Base-by-base conservation (phyloP, 371 early-diverging fungal genomes). In the Mortierella sp. region DNA sequence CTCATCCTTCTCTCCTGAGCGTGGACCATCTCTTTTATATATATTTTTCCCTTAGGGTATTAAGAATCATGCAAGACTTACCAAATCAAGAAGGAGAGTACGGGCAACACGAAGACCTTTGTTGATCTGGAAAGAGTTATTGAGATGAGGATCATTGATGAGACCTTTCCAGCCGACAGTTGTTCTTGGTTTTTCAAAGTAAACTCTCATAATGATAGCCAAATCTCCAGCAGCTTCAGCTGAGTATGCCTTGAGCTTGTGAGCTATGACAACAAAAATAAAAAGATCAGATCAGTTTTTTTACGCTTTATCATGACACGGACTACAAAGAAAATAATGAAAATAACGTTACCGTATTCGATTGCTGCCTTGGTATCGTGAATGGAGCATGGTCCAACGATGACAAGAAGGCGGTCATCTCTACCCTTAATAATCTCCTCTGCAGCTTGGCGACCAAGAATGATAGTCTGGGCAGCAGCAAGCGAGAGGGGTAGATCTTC, bases 121-220 rank as follows among this genome's bases (percentile, higher is more conserved):
- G 87, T 97, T 97, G 86, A 97, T 96, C 66, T 93, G 85, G 88
- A 91, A 96, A 58, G 90, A 89, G 72, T 91, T 91, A 85, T 96
- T 90, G 75, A 97, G 86, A 71, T 89, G 84, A 26, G 97, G 96
- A 72, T 97, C 97, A 76, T 96, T 97, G 83, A 97, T 96, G 49
- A 96, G 84, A 54, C 96, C 97, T 82, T 96, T 96, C 97, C 97
- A 97, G 17, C 97, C 97, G 32, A 96, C 96, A 15, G 96, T 97
- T 6, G 97, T 96, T 67, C 97, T 85, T 15, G 97, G 97, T 85
- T 97, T 97, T 86, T 97, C 97, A 85, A 97, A 97, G 88, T 96
- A 97, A 49, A 93, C 93, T 54, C 97, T 86, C 96, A 97, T 96
- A 64, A 97, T 90, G 49, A 97, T 93, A 26, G 88, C 71, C 61